Percentiles rank a stretch among this genome's conserved stretches.
These are phyloP conservation scores for Aspergillus tubingensis DNA, from an alignment of 2,329 filamentous ascomycete species.

Conservation along the genomic window DNA sequence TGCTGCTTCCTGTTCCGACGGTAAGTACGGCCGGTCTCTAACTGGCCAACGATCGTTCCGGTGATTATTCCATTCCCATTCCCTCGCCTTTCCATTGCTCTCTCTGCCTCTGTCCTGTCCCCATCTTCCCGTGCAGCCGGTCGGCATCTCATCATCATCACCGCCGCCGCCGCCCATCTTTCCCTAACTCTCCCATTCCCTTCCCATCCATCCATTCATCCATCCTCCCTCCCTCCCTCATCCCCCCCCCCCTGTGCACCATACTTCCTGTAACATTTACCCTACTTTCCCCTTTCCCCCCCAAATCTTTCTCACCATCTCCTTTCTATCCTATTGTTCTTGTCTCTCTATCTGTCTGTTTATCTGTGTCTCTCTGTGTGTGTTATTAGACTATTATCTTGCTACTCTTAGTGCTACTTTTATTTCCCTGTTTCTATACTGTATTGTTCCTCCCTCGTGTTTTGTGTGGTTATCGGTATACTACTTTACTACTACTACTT, in stretches of 20 bases:
- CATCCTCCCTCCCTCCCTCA: slow-evolving; percentile 11
- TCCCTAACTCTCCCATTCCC: slow-evolving; percentile 12
- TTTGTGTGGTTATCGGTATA: slow-evolving; percentile 15
- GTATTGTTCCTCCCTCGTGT: slow-evolving; percentile 12
- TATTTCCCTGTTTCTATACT: slow-evolving; percentile 11
- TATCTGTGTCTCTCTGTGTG: slow-evolving; percentile 1
- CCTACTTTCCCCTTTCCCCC: slow-evolving; percentile 14
- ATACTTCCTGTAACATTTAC: slow-evolving; percentile 18
- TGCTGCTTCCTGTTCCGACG: slow-evolving; percentile 13
- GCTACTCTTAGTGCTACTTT: slow-evolving; percentile 10
- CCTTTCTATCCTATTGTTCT: slow-evolving; percentile 18
- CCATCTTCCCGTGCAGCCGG: slow-evolving; percentile 6
- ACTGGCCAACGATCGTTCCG: slow-evolving; percentile 20
- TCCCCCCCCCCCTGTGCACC: slow-evolving; percentile 6
- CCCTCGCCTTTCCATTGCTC: slow-evolving; percentile 13
- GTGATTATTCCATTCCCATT: slow-evolving; percentile 20
- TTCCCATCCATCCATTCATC: slow-evolving; percentile 15
- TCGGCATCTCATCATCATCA: slow-evolving; percentile 9
- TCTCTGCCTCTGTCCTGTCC: neutral
- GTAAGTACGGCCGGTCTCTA: slow-evolving; percentile 1
- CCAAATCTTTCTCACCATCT: slow-evolving; percentile 5
- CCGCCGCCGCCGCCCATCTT: slow-evolving; percentile 7
- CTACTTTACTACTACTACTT: slow-evolving; percentile 10
- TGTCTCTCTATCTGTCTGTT: slow-evolving; percentile 5
- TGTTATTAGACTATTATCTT: slow-evolving; percentile 9